These are phyloP conservation scores for Lipomyces kockii DNA, from an alignment of 805 yeast genomes.

Conservation along the genomic window DNA sequence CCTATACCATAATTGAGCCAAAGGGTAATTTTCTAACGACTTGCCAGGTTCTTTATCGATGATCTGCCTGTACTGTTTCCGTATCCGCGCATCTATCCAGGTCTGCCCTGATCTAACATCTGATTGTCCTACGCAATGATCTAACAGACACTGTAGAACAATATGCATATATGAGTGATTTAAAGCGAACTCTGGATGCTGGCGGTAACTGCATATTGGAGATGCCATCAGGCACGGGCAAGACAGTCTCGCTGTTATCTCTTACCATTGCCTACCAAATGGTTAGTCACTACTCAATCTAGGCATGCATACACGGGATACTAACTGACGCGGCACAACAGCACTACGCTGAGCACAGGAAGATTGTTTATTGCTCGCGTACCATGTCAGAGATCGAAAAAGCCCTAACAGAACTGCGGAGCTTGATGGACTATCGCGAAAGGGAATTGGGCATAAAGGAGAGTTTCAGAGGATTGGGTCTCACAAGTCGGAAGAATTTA, in stretches of 20 bases:
- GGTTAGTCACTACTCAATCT: constrained; percentile 40
- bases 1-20: not conserved
- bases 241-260: constrained; percentile 89
- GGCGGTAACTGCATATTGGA: constrained; percentile 96
- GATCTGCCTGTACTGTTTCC: constrained; percentile 96
- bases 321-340: constrained; percentile 40
- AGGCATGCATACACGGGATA: not conserved
- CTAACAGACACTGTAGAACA: constrained; percentile 59
- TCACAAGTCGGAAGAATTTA: constrained; percentile 90
- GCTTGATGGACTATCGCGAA: constrained; percentile 83
- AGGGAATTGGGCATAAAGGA: constrained; percentile 83
- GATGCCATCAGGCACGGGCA: constrained; percentile 99
- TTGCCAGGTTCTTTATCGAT: constrained; percentile 79
- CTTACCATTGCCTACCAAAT: constrained; percentile 94
- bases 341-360: constrained; percentile 87
- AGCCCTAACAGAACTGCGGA: constrained; percentile 88
- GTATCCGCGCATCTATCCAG: constrained; percentile 91
- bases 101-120: constrained; percentile 14
- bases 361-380: constrained; percentile 96
- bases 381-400: constrained; percentile 99
- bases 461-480: constrained; percentile 91
- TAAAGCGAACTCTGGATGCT: constrained; percentile 88
- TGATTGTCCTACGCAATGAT: not conserved
- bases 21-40: not conserved
- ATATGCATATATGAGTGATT: constrained; percentile 96